These are phyloP conservation scores for Hanseniaspora occidentalis DNA, from an alignment of 805 yeast genomes.

Conservation along the genomic window DNA sequence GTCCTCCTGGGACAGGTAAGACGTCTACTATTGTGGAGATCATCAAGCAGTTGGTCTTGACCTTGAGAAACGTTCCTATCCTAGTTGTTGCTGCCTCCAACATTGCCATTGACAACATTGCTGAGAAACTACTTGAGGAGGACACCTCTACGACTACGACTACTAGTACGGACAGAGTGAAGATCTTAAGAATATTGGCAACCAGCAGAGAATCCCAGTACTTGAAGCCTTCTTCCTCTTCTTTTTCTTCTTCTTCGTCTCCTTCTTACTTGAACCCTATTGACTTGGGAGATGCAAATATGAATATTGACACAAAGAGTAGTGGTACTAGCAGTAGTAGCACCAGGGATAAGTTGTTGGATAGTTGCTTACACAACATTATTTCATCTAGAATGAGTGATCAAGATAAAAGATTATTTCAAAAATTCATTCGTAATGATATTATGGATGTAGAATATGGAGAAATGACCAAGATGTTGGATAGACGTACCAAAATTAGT, in stretches of 20 bases:
- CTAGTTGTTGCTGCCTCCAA: constrained; percentile 67
- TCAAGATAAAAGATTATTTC: constrained; percentile 29
- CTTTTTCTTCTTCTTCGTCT: too few species aligned
- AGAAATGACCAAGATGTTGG: constrained; percentile 37
- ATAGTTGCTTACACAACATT: constrained; percentile 59
- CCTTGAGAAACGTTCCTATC: constrained; percentile 46
- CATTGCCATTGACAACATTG: constrained; percentile 65
- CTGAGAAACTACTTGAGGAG: constrained; percentile 42
- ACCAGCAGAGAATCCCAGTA: constrained; percentile 52
- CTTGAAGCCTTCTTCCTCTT: too few species aligned
- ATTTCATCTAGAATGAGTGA: constrained; percentile 38
- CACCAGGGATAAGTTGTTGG: constrained; percentile 5
- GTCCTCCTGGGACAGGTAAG: constrained; percentile 79
- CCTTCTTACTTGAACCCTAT: too few species aligned
- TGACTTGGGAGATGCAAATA: not conserved
- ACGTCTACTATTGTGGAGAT: constrained; percentile 61
- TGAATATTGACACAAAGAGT: not conserved
- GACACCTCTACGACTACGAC: too few species aligned
- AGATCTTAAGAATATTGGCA: constrained; percentile 45
- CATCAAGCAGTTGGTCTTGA: constrained; percentile 40
- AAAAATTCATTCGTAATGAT: constrained; percentile 32
- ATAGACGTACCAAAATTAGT: constrained; percentile 32
- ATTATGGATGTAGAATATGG: not conserved
- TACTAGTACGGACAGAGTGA: constrained; percentile 27
- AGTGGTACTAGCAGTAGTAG: not conserved